These are phyloP conservation scores for Paxillus rubicundulus DNA, from an alignment of 768 basidiomycete species.

Conservation along the genomic window DNA sequence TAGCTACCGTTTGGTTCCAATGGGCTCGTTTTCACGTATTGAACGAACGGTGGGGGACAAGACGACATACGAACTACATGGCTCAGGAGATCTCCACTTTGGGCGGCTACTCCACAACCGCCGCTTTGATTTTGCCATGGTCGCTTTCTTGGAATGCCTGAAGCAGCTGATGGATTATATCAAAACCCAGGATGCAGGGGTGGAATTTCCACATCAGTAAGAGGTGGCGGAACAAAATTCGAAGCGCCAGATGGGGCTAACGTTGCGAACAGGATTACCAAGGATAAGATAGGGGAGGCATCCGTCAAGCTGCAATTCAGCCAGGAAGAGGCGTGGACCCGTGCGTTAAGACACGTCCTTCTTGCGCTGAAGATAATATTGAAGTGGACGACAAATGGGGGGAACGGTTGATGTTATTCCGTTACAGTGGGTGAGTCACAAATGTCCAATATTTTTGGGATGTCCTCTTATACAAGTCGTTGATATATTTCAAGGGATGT, in stretches of 20 bases:
- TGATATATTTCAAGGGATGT: too few species aligned
- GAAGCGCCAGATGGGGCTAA: neutral
- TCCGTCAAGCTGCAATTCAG: conserved; percentile 93
- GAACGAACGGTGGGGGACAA: conserved; percentile 82
- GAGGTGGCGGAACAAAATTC: conserved; percentile 31
- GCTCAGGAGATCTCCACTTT: conserved; percentile 88
- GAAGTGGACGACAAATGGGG: conserved; percentile 82
- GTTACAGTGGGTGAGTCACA: neutral
- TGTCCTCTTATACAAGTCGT: too few species aligned
- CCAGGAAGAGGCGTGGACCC: conserved; percentile 95
- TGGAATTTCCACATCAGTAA: conserved; percentile 87
- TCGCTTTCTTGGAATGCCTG: conserved; percentile 92
- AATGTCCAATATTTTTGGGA: too few species aligned
- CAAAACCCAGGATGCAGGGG: conserved; percentile 61
- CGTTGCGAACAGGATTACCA: conserved; percentile 59
- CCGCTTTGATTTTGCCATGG: conserved; percentile 94
- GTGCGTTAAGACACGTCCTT: conserved; percentile 87
- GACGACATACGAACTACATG: conserved; percentile 87
- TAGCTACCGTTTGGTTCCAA: conserved; percentile 88
- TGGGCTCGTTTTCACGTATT: conserved; percentile 93
- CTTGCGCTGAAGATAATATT: conserved; percentile 85
- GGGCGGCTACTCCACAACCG: conserved; percentile 90
- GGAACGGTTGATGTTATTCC: conserved; percentile 48
- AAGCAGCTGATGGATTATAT: conserved; percentile 90
- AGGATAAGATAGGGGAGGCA: conserved; percentile 94